Evolutionary conservation across 1,139 yeast genomes (phyloP).

Genomic region (Martiniozyma asiatica): DNA sequence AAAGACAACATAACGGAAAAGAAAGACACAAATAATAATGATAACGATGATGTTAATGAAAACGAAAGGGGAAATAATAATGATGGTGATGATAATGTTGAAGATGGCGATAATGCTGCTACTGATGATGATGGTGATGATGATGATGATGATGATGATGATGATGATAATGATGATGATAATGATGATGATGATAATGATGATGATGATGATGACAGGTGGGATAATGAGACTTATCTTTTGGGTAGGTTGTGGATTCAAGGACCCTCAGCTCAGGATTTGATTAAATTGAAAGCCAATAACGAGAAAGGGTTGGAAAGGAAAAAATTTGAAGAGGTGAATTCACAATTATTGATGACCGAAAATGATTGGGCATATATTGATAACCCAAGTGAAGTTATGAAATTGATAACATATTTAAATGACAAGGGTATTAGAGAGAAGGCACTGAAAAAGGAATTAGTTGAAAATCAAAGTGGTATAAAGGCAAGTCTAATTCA

Average conservation of each 20-base stretch:
- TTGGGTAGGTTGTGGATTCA: constrained; percentile 92
- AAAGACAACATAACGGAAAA: constrained; percentile 1
- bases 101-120: constrained; percentile 22
- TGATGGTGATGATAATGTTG: constrained; percentile 24
- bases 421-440: constrained; percentile 74
- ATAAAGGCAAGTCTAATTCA: constrained; percentile 2
- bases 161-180: constrained; percentile 21
- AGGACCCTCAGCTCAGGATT: constrained; percentile 71
- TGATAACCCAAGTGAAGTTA: constrained; percentile 50
- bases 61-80: constrained; percentile 24
- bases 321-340: constrained; percentile 57
- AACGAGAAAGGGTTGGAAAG: constrained; percentile 30
- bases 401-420: constrained; percentile 50
- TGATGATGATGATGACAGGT: constrained; percentile 21
- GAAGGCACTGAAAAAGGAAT: constrained; percentile 50
- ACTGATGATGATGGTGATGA: constrained; percentile 27
- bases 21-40: constrained; percentile 3
- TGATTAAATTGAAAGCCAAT: constrained; percentile 16
- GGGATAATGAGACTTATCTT: constrained; percentile 46
- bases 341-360: constrained; percentile 34
- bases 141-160: constrained; percentile 24
- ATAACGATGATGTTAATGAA: constrained; percentile 13
- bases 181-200: constrained; percentile 24
- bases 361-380: constrained; percentile 57
- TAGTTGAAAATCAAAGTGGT: constrained; percentile 22